A percentile compares a stretch with the other conserved stretches of the same genome.
These are phyloP conservation scores for Ustilago xerochloae DNA, from an alignment of 1,284 basidiomycete species.

Conservation along the genomic window DNA sequence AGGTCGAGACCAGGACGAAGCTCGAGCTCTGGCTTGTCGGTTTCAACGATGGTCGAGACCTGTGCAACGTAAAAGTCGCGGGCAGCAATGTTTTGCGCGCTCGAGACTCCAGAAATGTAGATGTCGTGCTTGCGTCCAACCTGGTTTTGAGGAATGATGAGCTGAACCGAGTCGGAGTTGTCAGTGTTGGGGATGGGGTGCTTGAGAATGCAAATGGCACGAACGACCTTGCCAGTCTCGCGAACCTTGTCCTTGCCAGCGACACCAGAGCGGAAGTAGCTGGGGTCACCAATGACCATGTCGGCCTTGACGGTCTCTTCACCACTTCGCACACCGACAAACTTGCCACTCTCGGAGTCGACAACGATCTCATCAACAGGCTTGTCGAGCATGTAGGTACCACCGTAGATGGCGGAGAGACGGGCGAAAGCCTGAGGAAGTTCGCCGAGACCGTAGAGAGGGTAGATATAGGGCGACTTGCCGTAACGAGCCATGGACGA, in stretches of 20 bases:
- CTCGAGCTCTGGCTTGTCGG: constrained; percentile 89
- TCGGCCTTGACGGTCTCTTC: constrained; percentile 96
- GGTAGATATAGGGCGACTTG: constrained; percentile 99
- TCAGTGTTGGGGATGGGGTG: constrained; percentile 98
- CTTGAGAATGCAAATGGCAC: constrained; percentile 97
- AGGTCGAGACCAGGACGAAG: constrained; percentile 90
- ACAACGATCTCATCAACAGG: constrained; percentile 90
- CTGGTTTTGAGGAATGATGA: constrained; percentile 99
- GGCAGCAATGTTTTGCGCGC: constrained; percentile 96
- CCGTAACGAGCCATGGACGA: constrained; percentile 99
- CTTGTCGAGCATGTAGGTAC: constrained; percentile 99
- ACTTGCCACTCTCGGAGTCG: constrained; percentile 81
- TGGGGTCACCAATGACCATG: constrained; percentile 97
- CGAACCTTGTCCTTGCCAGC: constrained; percentile 77
- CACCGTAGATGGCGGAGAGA: constrained; percentile 93
- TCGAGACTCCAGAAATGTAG: constrained; percentile 96
- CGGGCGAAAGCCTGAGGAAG: constrained; percentile 98
- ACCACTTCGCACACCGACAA: constrained; percentile 89
- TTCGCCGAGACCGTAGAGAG: constrained; percentile 97
- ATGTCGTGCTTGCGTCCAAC: constrained; percentile 95
- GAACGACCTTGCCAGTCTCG: constrained; percentile 92
- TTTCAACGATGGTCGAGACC: constrained; percentile 98
- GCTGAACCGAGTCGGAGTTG: constrained; percentile 87
- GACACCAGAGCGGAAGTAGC: constrained; percentile 83
- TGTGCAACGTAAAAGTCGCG: constrained; percentile 95